These are phyloP conservation scores for Fusarium sp. DNA, from an alignment of 2,329 filamentous ascomycete species.

Conservation along the genomic window DNA sequence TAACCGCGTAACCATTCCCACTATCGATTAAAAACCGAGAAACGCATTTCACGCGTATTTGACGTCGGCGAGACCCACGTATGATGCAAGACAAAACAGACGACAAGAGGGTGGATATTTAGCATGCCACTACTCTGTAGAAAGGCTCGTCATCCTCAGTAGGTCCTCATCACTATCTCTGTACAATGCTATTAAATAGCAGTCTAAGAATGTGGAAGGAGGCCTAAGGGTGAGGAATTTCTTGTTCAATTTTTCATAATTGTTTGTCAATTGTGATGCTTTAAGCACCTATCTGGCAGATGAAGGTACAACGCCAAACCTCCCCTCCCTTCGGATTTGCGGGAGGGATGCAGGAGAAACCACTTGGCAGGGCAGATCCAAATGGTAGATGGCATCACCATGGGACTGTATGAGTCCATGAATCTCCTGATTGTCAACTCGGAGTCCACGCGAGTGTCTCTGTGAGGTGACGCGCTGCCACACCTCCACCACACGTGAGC, in stretches of 20 bases:
- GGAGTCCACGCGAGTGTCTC: constrained; percentile 29
- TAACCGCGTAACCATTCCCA: neutral
- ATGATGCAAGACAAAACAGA: neutral
- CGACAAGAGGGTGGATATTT: neutral
- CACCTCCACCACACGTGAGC: constrained; percentile 37
- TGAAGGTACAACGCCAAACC: neutral
- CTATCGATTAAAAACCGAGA: neutral
- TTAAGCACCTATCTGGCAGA: neutral
- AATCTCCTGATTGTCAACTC: constrained; percentile 38
- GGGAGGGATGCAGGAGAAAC: constrained; percentile 31
- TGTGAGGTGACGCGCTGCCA: constrained; percentile 22
- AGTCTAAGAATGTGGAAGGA: neutral
- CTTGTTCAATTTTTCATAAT: neutral
- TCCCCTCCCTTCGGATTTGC: constrained; percentile 46
- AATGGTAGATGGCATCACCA: neutral
- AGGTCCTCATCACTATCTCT: neutral
- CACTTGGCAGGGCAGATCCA: neutral
- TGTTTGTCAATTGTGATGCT: neutral
- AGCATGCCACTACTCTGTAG: neutral
- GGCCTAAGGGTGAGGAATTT: neutral
- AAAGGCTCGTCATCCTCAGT: neutral
- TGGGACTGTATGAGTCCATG: neutral
- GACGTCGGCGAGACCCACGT: neutral
- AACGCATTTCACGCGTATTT: neutral
- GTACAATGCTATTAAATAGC: neutral